These are phyloP conservation scores for Tephrocybe sp. DNA, from an alignment of 768 basidiomycete genomes.

Conservation along the genomic window DNA sequence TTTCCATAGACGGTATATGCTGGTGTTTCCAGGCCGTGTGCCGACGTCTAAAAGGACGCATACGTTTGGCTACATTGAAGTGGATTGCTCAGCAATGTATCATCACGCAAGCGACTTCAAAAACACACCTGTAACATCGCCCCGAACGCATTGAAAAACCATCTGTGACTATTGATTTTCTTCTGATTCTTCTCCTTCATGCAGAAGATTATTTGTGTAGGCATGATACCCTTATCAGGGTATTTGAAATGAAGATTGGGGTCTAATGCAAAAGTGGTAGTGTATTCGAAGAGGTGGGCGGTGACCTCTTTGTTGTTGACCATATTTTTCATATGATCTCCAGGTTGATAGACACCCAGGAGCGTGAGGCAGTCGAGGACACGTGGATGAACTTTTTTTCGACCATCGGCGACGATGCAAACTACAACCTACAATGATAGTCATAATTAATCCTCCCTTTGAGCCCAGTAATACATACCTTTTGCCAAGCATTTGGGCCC, in stretches of 20 bases:
- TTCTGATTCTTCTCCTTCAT: constrained; percentile 94
- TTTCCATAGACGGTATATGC: constrained; percentile 95
- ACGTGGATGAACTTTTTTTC: constrained; percentile 77
- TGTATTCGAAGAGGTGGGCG: constrained; percentile 77
- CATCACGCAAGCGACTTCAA: neutral
- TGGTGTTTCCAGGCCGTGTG: constrained; percentile 83
- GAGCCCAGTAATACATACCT: constrained; percentile 41
- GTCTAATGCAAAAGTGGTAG: constrained; percentile 76
- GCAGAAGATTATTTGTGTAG: constrained; percentile 91
- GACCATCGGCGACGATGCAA: constrained; percentile 88
- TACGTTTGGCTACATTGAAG: constrained; percentile 69
- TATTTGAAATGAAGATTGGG: constrained; percentile 80
- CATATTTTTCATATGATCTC: constrained; percentile 49
- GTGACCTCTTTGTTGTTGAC: constrained; percentile 66
- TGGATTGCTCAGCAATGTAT: neutral
- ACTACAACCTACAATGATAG: constrained; percentile 67
- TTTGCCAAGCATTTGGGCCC: constrained; percentile 97
- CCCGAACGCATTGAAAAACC: constrained; percentile 96
- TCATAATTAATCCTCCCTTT: neutral
- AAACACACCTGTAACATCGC: constrained; percentile 69
- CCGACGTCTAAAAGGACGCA: constrained; percentile 94
- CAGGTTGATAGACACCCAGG: constrained; percentile 84
- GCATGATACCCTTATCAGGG: constrained; percentile 90
- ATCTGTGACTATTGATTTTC: constrained; percentile 95
- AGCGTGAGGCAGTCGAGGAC: constrained; percentile 88